Evolutionary conservation across 1,284 basidiomycete species (phyloP).

Genomic region (Apiotrichum domesticum): DNA sequence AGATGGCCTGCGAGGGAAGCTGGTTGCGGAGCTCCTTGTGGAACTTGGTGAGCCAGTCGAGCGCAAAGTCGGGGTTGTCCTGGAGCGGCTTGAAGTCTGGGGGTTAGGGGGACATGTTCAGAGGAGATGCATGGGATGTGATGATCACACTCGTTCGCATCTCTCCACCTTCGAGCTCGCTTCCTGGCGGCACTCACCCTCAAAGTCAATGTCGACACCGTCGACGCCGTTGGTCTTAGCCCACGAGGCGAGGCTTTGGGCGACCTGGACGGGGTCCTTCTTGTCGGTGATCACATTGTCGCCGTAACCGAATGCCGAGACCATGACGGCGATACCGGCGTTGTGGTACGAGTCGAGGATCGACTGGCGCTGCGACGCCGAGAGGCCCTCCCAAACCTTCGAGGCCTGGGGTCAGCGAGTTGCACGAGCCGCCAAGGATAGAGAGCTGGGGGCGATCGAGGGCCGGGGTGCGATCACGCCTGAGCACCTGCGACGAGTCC

Average conservation of each 20-base stretch:
- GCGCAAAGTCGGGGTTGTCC: conserved; percentile 8
- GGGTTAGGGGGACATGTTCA: too few relatives aligned
- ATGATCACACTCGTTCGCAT: too few relatives aligned
- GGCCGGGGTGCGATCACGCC: neutral
- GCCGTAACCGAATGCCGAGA: conserved; percentile 49
- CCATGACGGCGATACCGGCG: conserved; percentile 49
- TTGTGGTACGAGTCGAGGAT: conserved; percentile 45
- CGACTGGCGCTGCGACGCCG: conserved; percentile 24
- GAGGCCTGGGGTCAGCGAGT: neutral
- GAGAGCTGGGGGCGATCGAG: too few relatives aligned
- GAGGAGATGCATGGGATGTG: too few relatives aligned
- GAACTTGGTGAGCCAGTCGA: conserved; percentile 27
- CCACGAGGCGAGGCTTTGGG: conserved; percentile 40
- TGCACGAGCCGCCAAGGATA: neutral
- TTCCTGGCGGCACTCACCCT: conserved; percentile 20
- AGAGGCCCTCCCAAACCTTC: conserved; percentile 34
- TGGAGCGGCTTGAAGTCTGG: conserved; percentile 11
- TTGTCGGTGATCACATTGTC: conserved; percentile 42
- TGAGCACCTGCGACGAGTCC: neutral
- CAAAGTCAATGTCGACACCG: conserved; percentile 53
- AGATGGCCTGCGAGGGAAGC: conserved; percentile 40
- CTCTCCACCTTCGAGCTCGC: too few relatives aligned
- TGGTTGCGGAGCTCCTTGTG: conserved; percentile 38
- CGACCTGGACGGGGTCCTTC: conserved; percentile 39
- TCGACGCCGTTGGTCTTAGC: conserved; percentile 49